These are phyloP conservation scores for Dacryopinax primogenitus DNA, from an alignment of 768 basidiomycete species.

Conservation along the genomic window DNA sequence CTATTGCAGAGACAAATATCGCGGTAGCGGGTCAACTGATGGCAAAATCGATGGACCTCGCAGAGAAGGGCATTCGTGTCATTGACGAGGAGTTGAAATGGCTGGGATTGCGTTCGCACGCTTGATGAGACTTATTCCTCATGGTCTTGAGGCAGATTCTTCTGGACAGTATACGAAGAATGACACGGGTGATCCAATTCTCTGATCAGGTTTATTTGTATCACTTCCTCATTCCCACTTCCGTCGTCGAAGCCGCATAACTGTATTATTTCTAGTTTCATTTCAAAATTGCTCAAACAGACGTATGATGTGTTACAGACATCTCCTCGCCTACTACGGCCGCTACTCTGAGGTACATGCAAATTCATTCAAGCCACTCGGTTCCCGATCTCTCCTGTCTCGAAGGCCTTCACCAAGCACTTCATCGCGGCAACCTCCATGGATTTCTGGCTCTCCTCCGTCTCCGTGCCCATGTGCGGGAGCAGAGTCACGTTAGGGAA, in stretches of 20 bases:
- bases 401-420: not conserved
- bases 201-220: too few species aligned
- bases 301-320: not conserved
- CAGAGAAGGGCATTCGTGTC: not conserved
- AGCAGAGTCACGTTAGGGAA: constrained; percentile 74
- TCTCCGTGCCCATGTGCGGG: constrained; percentile 88
- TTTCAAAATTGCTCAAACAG: not conserved
- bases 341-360: not conserved
- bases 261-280: too few species aligned
- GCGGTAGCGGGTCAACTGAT: not conserved
- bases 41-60: not conserved
- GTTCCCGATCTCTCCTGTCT: constrained; percentile 4
- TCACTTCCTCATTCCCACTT: too few species aligned
- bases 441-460: constrained; percentile 50
- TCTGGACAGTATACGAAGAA: not conserved
- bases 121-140: not conserved
- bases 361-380: not conserved
- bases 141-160: not conserved
- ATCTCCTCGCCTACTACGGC: not conserved
- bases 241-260: too few species aligned
- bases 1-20: not conserved
- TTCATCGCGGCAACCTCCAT: constrained; percentile 6
- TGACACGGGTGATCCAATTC: too few species aligned
- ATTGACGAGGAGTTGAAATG: not conserved
- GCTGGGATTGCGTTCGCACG: not conserved